Evolutionary conservation across 768 basidiomycete species (phyloP), one percentile per base, ranked within the genome.

Genomic region (Mycena alexandri): DNA sequence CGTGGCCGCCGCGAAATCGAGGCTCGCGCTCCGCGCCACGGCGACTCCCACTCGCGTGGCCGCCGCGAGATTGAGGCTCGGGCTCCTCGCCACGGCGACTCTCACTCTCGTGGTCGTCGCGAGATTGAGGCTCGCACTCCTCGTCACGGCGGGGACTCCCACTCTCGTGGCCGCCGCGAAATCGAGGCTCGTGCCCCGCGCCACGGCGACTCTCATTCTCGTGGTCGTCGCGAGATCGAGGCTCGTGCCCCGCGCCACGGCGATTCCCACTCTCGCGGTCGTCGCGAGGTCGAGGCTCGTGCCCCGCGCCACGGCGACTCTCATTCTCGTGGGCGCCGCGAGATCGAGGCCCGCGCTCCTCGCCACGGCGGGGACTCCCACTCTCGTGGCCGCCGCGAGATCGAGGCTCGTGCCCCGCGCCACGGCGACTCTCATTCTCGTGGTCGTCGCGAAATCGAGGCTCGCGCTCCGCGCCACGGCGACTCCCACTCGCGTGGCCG

Each of bases 381-480:
- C 41, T 65, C 63, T 12, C 63, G 56, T 5, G 50, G 36, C 19
- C 61, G 61, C 17, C 61, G 61, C 34, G 34, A 36, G n/a, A 25
- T 43, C 19, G 55, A 56, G 22, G 55, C 41, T 1, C 44, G 58
- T 17, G 29, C 16, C 16, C 61, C 50, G 11, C 55, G 63, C 19
- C 62, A 63, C 36, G 55, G 63, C 22, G 44, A 63, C 24, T 24
- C 34, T 12, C 36, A 22, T 36, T 64, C 63, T 3, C 63, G 63
- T n/a, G 63, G 46, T 0, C 63, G 63, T 16, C 63, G 63, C 29
- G 56, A 57, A 24, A 36, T 67, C 14, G 52, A 47, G 34, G 51
- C 64, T 24, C 64, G 64, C 4, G 25, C 19, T 21, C 63, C 63
- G 3, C 64, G 64, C 44, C 64, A 65, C 44, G 64, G 64, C 0